These are phyloP conservation scores for Fraxinus anomala DNA, from an alignment of 257 asterid genomes.

Conservation along the genomic window DNA sequence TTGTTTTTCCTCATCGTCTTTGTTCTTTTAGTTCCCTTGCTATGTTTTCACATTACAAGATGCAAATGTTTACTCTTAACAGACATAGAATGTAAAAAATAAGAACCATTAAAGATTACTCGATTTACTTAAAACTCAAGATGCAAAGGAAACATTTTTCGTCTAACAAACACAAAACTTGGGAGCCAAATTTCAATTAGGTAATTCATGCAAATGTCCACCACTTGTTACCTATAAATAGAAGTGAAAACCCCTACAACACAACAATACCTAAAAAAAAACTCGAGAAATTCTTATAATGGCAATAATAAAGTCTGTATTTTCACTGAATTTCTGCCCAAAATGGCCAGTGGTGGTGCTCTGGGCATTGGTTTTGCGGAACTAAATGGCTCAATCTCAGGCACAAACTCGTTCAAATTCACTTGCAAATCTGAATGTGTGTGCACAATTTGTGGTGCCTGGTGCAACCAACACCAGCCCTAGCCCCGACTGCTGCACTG, in stretches of 20 bases:
- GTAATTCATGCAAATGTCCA: constrained; percentile 33
- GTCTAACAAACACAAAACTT: not conserved
- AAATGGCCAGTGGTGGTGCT: constrained; percentile 23
- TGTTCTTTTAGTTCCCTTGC: not conserved
- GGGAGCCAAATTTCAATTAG: constrained; percentile 27
- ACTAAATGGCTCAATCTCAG: constrained; percentile 21
- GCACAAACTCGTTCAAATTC: constrained; percentile 43
- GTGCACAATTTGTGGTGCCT: constrained; percentile 50
- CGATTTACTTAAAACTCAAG: not conserved
- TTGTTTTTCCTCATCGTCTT: not conserved
- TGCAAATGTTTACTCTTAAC: no score
- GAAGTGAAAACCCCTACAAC: not conserved
- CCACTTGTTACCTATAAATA: constrained; percentile 23
- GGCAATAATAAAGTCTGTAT: constrained; percentile 33
- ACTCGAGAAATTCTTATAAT: not conserved
- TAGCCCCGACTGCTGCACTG: constrained; percentile 48
- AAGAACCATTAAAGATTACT: not conserved
- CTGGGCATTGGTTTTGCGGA: constrained; percentile 27
- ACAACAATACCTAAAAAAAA: not conserved
- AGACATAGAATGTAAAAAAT: no score
- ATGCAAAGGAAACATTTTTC: not conserved
- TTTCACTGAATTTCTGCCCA: constrained; percentile 4
- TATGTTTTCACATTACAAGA: no score
- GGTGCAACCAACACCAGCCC: constrained; percentile 35
- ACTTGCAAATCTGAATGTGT: constrained; percentile 45